phyloP scores from a whole-genome alignment of 768 basidiomycete genomes.

The Lentinula edodes region DNA sequence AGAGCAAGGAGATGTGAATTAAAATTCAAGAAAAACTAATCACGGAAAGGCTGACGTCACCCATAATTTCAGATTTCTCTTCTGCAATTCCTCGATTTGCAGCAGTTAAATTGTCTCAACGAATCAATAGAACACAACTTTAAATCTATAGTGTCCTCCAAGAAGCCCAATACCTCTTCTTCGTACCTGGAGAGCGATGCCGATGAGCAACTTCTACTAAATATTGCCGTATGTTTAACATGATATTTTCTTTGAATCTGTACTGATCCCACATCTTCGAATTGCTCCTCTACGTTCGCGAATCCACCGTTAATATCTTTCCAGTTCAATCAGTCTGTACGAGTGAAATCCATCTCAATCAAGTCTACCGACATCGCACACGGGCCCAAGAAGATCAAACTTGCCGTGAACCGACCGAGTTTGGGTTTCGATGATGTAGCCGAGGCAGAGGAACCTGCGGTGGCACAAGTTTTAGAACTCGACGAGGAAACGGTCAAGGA shows the following conservation, averaged over 20 bases:
- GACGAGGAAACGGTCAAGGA: conserved; percentile 35
- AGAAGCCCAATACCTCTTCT: conserved; percentile 33
- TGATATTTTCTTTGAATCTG: too few relatives aligned
- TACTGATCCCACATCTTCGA: too few relatives aligned
- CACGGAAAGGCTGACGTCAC: not conserved
- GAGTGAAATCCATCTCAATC: conserved; percentile 54
- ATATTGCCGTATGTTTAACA: conserved; percentile 48
- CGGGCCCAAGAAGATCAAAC: conserved; percentile 57
- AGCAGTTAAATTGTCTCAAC: conserved; percentile 67
- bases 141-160: conserved; percentile 41
- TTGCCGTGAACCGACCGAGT: conserved; percentile 53
- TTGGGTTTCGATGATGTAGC: conserved; percentile 67
- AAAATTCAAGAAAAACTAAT: not conserved
- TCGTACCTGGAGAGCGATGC: conserved; percentile 60
- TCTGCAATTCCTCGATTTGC: conserved; percentile 51
- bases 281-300: too few relatives aligned
- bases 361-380: conserved; percentile 30
- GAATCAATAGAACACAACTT: conserved; percentile 49
- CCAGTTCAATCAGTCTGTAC: conserved; percentile 68
- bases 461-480: conserved; percentile 54
- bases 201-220: conserved; percentile 69
- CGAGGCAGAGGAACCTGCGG: conserved; percentile 39
- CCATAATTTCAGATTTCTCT: conserved; percentile 38
- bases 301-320: not conserved
- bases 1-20: conserved; percentile 1